A percentile compares a stretch with the other conserved stretches of the same genome.
These are phyloP conservation scores for Rhodotorula kratochvilovae DNA, from an alignment of 768 basidiomycete species.

Conservation along the genomic window DNA sequence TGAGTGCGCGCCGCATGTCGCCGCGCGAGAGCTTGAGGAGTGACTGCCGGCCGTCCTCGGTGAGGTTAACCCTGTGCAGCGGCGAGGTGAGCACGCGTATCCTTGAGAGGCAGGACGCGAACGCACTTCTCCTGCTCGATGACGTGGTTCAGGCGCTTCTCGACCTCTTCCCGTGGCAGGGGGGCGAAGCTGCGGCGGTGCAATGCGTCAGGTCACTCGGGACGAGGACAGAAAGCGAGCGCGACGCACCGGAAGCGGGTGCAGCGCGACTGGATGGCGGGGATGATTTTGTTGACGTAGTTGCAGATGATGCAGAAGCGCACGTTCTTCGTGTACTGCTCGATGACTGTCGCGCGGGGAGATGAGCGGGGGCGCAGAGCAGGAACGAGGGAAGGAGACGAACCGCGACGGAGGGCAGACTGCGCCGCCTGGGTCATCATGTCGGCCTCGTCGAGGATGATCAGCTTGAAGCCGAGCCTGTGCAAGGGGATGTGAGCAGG, in stretches of 20 bases:
- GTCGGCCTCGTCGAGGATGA: slow-evolving; percentile 98
- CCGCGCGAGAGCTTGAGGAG: slow-evolving; percentile 90
- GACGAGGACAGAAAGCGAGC: not conserved
- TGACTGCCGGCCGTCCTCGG: slow-evolving; percentile 78
- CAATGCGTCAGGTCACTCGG: not conserved
- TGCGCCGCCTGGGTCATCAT: slow-evolving; percentile 99
- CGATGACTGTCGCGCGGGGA: slow-evolving; percentile 60
- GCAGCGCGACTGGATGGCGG: slow-evolving; percentile 97
- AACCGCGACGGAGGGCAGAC: slow-evolving; percentile 79
- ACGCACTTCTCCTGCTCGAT: slow-evolving; percentile 77
- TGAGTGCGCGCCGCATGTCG: slow-evolving; percentile 94
- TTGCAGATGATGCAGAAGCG: slow-evolving; percentile 99
- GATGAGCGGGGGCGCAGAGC: not conserved
- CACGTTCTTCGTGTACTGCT: slow-evolving; percentile 97
- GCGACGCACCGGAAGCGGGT: slow-evolving; percentile 69
- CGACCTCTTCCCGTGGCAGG: slow-evolving; percentile 74
- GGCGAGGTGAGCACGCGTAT: not conserved
- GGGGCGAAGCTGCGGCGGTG: slow-evolving; percentile 64
- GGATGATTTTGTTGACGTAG: slow-evolving; percentile 98
- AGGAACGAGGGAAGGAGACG: slow-evolving; percentile 11
- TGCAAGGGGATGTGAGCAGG: not conserved
- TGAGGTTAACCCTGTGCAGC: slow-evolving; percentile 68
- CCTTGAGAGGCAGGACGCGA: not conserved
- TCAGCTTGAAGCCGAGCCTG: slow-evolving; percentile 91
- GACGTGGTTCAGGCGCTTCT: slow-evolving; percentile 71